phyloP scores from a whole-genome alignment of 2,329 filamentous ascomycete genomes.

The Microdochium trichocladiopsis region DNA sequence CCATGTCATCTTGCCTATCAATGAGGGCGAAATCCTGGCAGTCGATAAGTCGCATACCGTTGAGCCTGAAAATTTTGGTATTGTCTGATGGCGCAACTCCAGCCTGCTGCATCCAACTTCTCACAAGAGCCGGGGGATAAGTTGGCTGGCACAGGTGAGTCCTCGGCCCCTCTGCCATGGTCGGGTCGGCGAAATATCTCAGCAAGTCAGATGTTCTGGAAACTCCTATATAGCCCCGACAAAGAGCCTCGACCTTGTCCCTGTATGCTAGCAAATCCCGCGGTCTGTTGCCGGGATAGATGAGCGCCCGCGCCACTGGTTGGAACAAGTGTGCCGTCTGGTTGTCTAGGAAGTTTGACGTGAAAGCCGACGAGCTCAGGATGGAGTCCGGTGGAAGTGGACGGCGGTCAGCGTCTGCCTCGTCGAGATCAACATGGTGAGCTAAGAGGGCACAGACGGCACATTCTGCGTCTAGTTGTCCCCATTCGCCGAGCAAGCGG shows the following conservation, averaged over 20 bases:
- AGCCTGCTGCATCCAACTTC: not conserved
- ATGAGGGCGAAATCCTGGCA: slow-evolving; percentile 1
- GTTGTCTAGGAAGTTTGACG: not conserved
- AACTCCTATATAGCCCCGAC: not conserved
- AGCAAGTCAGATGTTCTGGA: not conserved
- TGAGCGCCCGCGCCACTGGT: not conserved
- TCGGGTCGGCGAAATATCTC: not conserved
- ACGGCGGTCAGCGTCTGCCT: too few relatives aligned
- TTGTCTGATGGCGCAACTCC: not conserved
- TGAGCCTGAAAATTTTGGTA: not conserved
- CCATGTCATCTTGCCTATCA: not conserved
- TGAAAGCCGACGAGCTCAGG: not conserved
- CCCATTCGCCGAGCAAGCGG: not conserved
- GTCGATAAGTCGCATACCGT: slow-evolving; percentile 3
- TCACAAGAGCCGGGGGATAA: not conserved
- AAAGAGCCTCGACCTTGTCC: not conserved
- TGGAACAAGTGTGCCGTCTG: not conserved
- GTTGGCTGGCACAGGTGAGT: not conserved
- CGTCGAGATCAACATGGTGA: not conserved
- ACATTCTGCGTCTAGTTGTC: not conserved
- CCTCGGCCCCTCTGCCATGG: not conserved
- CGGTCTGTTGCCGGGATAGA: not conserved
- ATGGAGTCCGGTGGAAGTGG: too few relatives aligned
- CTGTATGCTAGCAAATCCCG: not conserved
- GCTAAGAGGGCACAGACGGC: not conserved